These are phyloP conservation scores for Scheffersomyces quercinus DNA, from an alignment of 1,139 yeast species.

Conservation along the genomic window DNA sequence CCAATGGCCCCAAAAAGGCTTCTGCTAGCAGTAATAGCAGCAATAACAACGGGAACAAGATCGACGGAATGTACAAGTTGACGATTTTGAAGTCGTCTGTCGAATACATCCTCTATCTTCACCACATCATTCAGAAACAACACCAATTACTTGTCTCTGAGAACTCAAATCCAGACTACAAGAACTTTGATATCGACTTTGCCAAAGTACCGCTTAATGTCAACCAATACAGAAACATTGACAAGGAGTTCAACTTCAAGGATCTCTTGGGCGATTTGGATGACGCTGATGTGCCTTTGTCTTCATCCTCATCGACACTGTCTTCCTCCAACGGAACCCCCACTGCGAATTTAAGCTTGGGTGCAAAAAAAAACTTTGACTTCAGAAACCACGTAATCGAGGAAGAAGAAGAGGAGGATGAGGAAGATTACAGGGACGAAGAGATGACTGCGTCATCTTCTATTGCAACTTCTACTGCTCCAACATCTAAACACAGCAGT, in stretches of 20 bases:
- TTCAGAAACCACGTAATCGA: neutral
- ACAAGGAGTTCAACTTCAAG: slow-evolving; percentile 54
- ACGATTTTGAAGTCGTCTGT: slow-evolving; percentile 81
- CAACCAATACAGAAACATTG: slow-evolving; percentile 59
- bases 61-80: slow-evolving; percentile 75
- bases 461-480: neutral
- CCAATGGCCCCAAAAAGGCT: slow-evolving; percentile 7
- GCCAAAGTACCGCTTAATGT: slow-evolving; percentile 56
- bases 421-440: slow-evolving; percentile 5
- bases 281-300: neutral
- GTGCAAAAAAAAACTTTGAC: slow-evolving; percentile 1
- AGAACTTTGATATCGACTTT: slow-evolving; percentile 45
- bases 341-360: slow-evolving; percentile 1
- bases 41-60: slow-evolving; percentile 33
- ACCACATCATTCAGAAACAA: slow-evolving; percentile 54
- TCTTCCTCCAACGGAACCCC: slow-evolving; percentile 3
- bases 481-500: slow-evolving; percentile 1
- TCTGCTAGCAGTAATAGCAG: slow-evolving; percentile 5
- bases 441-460: neutral
- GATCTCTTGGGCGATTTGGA: slow-evolving; percentile 19
- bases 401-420: slow-evolving; percentile 17
- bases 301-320: slow-evolving; percentile 6
- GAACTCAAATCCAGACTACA: slow-evolving; percentile 17
- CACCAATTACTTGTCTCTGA: slow-evolving; percentile 29
- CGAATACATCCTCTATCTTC: slow-evolving; percentile 72